Evolutionary conservation across 176 grass and related monocot genomes (phyloP).

Genomic region (Dactylis glomerata): DNA sequence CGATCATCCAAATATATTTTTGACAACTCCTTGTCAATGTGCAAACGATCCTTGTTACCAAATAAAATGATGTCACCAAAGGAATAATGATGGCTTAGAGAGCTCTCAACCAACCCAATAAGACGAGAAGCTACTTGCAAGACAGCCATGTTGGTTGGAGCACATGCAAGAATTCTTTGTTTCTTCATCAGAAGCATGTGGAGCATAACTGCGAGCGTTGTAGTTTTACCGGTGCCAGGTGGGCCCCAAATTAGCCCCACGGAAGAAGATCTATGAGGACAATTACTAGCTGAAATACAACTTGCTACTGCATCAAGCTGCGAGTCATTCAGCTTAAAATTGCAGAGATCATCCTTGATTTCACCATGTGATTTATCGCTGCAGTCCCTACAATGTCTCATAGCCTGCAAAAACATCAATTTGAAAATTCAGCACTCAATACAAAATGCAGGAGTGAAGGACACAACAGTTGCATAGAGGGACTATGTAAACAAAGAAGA

Average conservation of each 20-base stretch:
- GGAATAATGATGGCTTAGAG: slow-evolving; percentile 26
- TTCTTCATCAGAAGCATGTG: slow-evolving; percentile 50
- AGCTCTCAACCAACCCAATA: slow-evolving; percentile 46
- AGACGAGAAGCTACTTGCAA: slow-evolving; percentile 68
- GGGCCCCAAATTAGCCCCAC: slow-evolving; percentile 74
- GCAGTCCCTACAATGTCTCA: slow-evolving; percentile 44
- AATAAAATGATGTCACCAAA: slow-evolving; percentile 78
- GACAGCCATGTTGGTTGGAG: slow-evolving; percentile 83
- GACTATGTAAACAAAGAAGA: slow-evolving; percentile 16
- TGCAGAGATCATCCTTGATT: slow-evolving; percentile 38
- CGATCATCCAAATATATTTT: slow-evolving; percentile 71
- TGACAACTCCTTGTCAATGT: slow-evolving; percentile 41
- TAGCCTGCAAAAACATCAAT: slow-evolving; percentile 34
- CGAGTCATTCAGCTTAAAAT: slow-evolving; percentile 62
- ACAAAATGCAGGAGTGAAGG: slow-evolving; percentile 7
- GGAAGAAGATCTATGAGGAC: slow-evolving; percentile 38
- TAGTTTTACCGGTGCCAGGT: slow-evolving; percentile 86
- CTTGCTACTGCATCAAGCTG: slow-evolving; percentile 54
- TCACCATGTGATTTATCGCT: slow-evolving; percentile 23
- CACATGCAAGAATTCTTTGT: slow-evolving; percentile 68
- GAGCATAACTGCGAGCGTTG: slow-evolving; percentile 66
- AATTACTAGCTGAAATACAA: slow-evolving; percentile 48
- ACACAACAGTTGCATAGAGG: slow-evolving; percentile 20
- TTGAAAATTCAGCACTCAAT: slow-evolving; percentile 16
- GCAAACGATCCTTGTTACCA: slow-evolving; percentile 76